Evolutionary conservation across 176 grass and related monocot species (phyloP), one percentile per base, ranked within the genome.

Genomic region (Oropetium thomaeum): DNA sequence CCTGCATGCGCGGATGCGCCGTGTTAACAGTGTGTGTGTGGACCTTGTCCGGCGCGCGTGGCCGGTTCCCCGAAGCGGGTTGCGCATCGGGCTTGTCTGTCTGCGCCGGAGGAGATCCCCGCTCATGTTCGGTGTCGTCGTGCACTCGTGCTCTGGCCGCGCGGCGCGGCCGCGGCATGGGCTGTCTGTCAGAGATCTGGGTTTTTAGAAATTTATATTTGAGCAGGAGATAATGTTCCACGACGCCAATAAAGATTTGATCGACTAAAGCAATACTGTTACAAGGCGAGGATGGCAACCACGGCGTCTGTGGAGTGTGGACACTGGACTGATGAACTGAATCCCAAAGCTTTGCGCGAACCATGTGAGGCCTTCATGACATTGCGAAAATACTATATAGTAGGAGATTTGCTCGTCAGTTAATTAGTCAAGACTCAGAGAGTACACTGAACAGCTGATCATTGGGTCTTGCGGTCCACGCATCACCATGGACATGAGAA

Each of bases 401-500:
- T n/a, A n/a, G n/a, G n/a, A n/a, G n/a, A n/a, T n/a, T n/a, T n/a
- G n/a, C n/a, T n/a, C n/a, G n/a, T n/a, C n/a, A n/a, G n/a, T n/a
- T n/a, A n/a, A n/a, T 42, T 42, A n/a, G 2, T 27, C 31, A 43
- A 47, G 14, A 2, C 72, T 28, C 73, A 1, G 1, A 10, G 40
- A 62, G 58, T 23, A 7, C 74, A 76, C 59, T 23, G 5, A 66
- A 38, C 61, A 27, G 20, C 14, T 66, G 75, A 53, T 65, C 48
- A 22, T 78, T 14, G 62, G 51, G 27, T 73, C 35, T 83, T 73
- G 78, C 51, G 79, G 73, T 53, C 78, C 58, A 52, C 7, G 42
- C 44, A 27, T n/a, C n/a, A n/a, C n/a, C n/a, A n/a, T n/a, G 65
- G 76, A 74, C 41, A 82, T 65, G 71, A 53, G n/a, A n/a, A n/a